These are phyloP conservation scores for Boletus eberwhitei DNA, from an alignment of 768 basidiomycete genomes.

Conservation along the genomic window DNA sequence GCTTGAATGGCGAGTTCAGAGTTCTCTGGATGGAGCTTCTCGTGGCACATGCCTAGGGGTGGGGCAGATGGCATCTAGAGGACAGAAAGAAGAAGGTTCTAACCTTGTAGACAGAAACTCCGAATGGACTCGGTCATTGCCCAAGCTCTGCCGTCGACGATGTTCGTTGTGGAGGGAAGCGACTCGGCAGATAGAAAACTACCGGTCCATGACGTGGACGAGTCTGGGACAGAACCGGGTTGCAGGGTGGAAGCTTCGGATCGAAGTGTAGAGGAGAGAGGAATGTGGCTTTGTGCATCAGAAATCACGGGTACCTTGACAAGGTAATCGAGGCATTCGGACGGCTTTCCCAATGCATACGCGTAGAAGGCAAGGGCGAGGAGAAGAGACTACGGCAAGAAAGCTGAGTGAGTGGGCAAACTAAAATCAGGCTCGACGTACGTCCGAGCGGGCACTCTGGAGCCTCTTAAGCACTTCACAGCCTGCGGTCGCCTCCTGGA, in stretches of 20 bases:
- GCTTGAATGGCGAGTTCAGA: conserved; percentile 50
- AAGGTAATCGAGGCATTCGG: conserved; percentile 61
- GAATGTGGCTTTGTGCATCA: conserved; percentile 53
- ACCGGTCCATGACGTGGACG: conserved; percentile 49
- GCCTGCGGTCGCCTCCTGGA: conserved; percentile 53
- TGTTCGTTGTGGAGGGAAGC: conserved; percentile 45
- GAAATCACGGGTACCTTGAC: conserved; percentile 50
- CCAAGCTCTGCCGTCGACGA: conserved; percentile 71
- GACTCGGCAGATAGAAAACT: conserved; percentile 45
- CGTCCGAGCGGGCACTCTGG: conserved; percentile 52
- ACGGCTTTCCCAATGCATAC: conserved; percentile 67
- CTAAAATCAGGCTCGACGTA: conserved; percentile 35
- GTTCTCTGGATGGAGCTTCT: conserved; percentile 51
- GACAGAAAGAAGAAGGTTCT: conserved; percentile 11
- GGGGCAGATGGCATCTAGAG: not conserved
- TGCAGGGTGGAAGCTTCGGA: conserved; percentile 39
- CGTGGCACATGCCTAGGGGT: conserved; percentile 68
- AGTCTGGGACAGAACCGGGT: conserved; percentile 31
- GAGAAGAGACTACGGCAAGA: conserved; percentile 52
- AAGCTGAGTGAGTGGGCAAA: conserved; percentile 3
- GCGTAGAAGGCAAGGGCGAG: conserved; percentile 76
- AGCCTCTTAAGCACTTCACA: conserved; percentile 54
- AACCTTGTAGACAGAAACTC: conserved; percentile 77
- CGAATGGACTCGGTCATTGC: conserved; percentile 69
- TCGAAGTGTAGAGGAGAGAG: conserved; percentile 40